Evolutionary conservation across 2,329 filamentous ascomycete species (phyloP), one percentile per base, ranked within the genome.

Genomic region (Calonectria ilicicola): DNA sequence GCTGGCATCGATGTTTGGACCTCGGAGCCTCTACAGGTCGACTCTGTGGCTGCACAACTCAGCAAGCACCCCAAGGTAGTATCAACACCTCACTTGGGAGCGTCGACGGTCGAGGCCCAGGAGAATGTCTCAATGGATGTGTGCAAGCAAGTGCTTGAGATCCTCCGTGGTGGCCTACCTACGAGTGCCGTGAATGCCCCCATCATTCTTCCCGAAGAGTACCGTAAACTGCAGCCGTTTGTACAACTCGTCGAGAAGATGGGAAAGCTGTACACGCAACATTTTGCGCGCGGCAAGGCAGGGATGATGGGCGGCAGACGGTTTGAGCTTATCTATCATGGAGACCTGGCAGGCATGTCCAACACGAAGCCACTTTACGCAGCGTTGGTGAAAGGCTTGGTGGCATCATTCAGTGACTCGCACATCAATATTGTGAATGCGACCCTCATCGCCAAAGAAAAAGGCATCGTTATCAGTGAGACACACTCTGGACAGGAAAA

Each of bases 371-470:
- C 94, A 0, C 88, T 97, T 2, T 95, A 94, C 75, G 94, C 94
- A 0, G 94, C 94, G 0, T 85, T 96, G 1, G 91, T 96, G 75
- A 96, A 95, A 81, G 94, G 94, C 0, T 88, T 97, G 0, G 89
- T 94, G 8, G 88, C 89, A 1, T 90, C 91, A 1, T 93, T 96
- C 76, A 93, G 90, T 69, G 91, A 92, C 69, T 86, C 88, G 0
- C 91, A 93, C 44, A 92, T 96, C 78, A 96, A 96, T 84, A 95
- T 97, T 72, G 94, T 97, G 77, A 96, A 97, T 79, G 94, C 94
- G 0, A 89, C 91, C 51, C 86, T 95, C 29, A 90, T 96, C 17
- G 94, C 94, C 23, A 92, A 91, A 75, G 93, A 95, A 78, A 93
- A 93, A 76, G 94, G 94, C 2, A 93, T 97, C 74, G 88, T 93